Base-by-base conservation (phyloP, 1,284 basidiomycete genomes). In the Rhodotorula sp. region DNA sequence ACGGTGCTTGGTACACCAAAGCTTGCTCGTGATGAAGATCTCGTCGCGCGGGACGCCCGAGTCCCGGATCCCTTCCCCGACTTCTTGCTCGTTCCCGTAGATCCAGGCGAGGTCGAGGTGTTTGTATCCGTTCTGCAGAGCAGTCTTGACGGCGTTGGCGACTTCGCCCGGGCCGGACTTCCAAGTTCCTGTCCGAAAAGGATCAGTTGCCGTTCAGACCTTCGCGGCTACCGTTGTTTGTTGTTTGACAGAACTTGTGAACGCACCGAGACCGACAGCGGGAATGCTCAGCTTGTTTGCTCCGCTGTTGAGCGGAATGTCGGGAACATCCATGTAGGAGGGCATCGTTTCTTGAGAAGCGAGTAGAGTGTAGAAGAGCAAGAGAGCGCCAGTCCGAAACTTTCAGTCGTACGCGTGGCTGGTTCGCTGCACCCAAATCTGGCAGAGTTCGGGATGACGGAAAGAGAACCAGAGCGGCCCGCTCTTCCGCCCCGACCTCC, bases 1-100 rank as follows among this genome's bases (percentile, higher is more conserved):
- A n/a, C 90, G 89, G 60, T 87, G 86, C 70, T 84, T 82, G 78
- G 77, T 77, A 59, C 73, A 74, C 71, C 73, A 79, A 78, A 81
- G 75, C 77, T 95, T 93, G 69, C 88, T 89, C 10, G 91, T 85
- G 77, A 95, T 87, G 80, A 91, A 95, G 73, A 95, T 85, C 71
- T 94, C 89, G 56, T 86, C 85, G 73, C 93, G 86, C 63, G 88
- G 87, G 30, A 94, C 85, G 46, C 91, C 91, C 64, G 88, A 89
- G 57, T 84, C 85, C 77, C 85, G 86, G 81, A 95, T 88, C 26
- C 91, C 92, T 75, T 89, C 85, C 18, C 91, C 92, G 37, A 95
- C 91, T 78, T 91, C 88, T 58, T 29, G 72, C 77, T 88, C 87
- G 81, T 95, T 81, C 49, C 76, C 54, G 37, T 74, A 75, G 30